Evolutionary conservation across 2,329 filamentous ascomycete species (phyloP), one percentile per base, ranked within the genome.

Genomic region (Claviceps spartinae): DNA sequence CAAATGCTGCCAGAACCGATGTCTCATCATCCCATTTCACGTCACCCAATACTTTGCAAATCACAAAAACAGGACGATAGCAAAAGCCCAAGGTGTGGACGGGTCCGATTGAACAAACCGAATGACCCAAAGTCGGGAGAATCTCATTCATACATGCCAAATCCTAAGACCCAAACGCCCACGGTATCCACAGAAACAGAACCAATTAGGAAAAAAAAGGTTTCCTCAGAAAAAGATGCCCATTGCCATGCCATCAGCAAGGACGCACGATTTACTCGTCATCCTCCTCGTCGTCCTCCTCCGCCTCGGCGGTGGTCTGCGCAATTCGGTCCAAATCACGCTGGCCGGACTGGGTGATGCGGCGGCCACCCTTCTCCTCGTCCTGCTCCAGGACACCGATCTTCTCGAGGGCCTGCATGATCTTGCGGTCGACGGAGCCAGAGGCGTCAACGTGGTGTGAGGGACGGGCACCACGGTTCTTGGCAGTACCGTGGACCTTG

Each of bases 251-350:
- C 30, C 30, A 4, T 34, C 30, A 34, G 4, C 30, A 34, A 34
- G 30, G 30, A 34, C 9, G 30, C 30, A 11, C 9, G 30, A 34
- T 75, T 75, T 82, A 82, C 74, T 84, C 81, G 60, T 83, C 79
- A 65, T 81, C 78, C 65, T 81, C 78, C 65, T 81, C 78, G 54
- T 79, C 77, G 63, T 82, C 81, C 68, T 85, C 81, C 56, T 85
- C 82, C 57, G 79, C 81, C 76, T 86, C 82, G 63, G 81, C 78
- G 54, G 81, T 86, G 68, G 85, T 89, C 78, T 86, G 84, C 68
- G 86, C 86, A 65, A 91, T 90, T 77, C 82, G 91, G 81, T 97
- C 93, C 81, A 98, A 82, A 86, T 98, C 93, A 81, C 93, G 88
- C 83, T 96, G 90, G 70, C 93, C 93, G 68, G 83, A 83, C 81